Evolutionary conservation across 2,329 filamentous ascomycete genomes (phyloP), one percentile per base, ranked within the genome.

Genomic region (Cordyceps cateniannulata): DNA sequence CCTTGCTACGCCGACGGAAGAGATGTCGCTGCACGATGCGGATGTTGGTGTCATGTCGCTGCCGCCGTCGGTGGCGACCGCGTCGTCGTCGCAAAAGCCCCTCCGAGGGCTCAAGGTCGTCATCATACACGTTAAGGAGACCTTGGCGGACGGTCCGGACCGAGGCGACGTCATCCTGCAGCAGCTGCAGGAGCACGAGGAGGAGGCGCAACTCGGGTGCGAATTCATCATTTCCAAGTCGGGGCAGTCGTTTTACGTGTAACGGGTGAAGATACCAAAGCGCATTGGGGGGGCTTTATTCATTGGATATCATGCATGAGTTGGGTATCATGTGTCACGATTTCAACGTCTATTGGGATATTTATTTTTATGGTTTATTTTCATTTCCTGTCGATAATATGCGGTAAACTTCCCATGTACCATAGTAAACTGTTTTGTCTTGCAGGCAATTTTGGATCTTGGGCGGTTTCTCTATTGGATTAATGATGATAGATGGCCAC

Each of bases 51-150:
- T 16, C 9, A 64, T 65, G 6, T 61, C 67, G n/a, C 27, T 60
- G 25, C 63, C 59, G 12, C 65, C 58, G 14, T 62, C 32, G 1
- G 32, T 35, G 32, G 14, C 32, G 32, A 35, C 64, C 5, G 66
- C 59, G 35, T 65, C 62, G 20, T 63, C 69, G 2, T 45, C 69
- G n/a, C 66, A 63, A 6, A 62, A 70, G 69, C 86, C 86, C 7
- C 78, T 99, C 5, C 77, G 80, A 57, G 92, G 91, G 0, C 71
- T 98, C 29, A 89, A 86, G 64, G 79, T 99, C 1, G 86, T 97
- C 54, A 85, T 98, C 60, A 98, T 98, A 42, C 95, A 99, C 70
- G 84, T 98, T 69, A 99, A 99, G 72, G 93, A 98, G 65, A 88
- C 83, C 24, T 76, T 97, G 60, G 78, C 81, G 9, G 92, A 96